Evolutionary conservation across 495 filamentous ascomycete genomes (phyloP).

Genomic region (Penicillium samsonianum): DNA sequence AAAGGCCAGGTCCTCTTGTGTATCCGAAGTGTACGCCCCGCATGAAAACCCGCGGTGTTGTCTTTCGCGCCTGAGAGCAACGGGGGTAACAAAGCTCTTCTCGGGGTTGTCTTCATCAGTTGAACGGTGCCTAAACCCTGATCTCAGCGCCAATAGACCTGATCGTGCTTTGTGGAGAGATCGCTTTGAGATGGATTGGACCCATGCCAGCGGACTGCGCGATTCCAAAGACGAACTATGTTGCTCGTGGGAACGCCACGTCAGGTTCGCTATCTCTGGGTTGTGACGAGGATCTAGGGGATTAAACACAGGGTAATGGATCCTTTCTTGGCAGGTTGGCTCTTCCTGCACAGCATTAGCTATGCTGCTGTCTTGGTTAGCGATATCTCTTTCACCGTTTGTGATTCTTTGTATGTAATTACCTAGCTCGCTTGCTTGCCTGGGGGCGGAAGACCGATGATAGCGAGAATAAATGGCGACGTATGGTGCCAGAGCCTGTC

Average conservation of each 20-base stretch:
- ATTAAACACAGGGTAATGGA: constrained; percentile 42
- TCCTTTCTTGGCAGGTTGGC: constrained; percentile 35
- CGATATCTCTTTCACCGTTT: background rate
- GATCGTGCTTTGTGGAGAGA: constrained; percentile 40
- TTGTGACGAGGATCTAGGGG: constrained; percentile 41
- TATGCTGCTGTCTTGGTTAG: constrained; percentile 4
- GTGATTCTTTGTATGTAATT: background rate
- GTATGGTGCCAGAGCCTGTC: background rate
- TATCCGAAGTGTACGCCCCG: constrained; percentile 26
- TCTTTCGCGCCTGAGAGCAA: background rate
- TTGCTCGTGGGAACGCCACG: constrained; percentile 16
- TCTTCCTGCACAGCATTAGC: constrained; percentile 11
- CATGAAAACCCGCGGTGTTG: background rate
- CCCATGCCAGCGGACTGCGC: constrained; percentile 26
- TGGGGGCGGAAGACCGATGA: constrained; percentile 22
- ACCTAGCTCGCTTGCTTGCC: constrained; percentile 27
- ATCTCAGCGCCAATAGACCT: constrained; percentile 33
- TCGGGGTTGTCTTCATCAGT: constrained; percentile 1
- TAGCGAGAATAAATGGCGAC: constrained; percentile 17
- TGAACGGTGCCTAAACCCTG: constrained; percentile 29
- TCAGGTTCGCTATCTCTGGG: constrained; percentile 14
- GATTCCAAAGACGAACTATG: constrained; percentile 16
- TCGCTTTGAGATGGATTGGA: constrained; percentile 30
- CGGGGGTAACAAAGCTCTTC: background rate
- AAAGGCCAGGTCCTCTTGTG: constrained; percentile 37